A percentile compares a stretch with the other conserved stretches of the same genome.
phyloP scores from a whole-genome alignment of 2,329 filamentous ascomycete species.

The Aspergillus sp. region DNA sequence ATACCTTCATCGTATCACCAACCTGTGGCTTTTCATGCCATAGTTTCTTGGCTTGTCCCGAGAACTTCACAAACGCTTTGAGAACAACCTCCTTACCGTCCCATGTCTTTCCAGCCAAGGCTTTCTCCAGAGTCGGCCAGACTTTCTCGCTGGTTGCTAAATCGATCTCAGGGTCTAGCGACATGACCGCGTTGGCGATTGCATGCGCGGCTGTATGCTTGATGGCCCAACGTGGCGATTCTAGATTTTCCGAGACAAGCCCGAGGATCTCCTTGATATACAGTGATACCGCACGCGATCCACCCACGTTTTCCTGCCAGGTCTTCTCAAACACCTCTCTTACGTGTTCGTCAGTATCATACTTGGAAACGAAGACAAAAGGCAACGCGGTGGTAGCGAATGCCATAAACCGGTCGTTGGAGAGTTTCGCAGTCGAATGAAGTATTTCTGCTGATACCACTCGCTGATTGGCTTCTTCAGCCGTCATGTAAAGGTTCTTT shows the following conservation, averaged over 20 bases:
- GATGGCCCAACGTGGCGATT: conserved; percentile 80
- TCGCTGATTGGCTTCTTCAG: conserved; percentile 71
- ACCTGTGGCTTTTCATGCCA: conserved; percentile 56
- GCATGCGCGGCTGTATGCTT: conserved; percentile 84
- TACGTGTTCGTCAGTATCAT: conserved; percentile 78
- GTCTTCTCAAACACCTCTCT: conserved; percentile 75
- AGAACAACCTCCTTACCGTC: conserved; percentile 84
- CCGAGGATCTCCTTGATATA: conserved; percentile 78
- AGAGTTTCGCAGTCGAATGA: conserved; percentile 75
- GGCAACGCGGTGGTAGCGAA: conserved; percentile 73
- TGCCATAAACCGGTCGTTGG: conserved; percentile 79
- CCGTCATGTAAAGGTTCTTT: conserved; percentile 71
- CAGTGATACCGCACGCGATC: conserved; percentile 71
- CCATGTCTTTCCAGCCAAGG: conserved; percentile 85
- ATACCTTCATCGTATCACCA: conserved; percentile 64
- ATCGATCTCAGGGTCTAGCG: conserved; percentile 56
- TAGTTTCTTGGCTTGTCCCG: conserved; percentile 57
- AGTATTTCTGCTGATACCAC: conserved; percentile 79
- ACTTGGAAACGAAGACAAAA: conserved; percentile 80
- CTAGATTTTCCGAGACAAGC: conserved; percentile 64
- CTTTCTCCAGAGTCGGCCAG: conserved; percentile 81
- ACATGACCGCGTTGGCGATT: conserved; percentile 66
- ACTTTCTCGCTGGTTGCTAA: conserved; percentile 57
- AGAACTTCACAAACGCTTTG: conserved; percentile 72
- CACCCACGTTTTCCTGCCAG: conserved; percentile 88